A percentile compares a stretch with the other conserved stretches of the same genome.
phyloP scores from a whole-genome alignment of 805 yeast genomes.

The Metschnikowia henanensis region DNA sequence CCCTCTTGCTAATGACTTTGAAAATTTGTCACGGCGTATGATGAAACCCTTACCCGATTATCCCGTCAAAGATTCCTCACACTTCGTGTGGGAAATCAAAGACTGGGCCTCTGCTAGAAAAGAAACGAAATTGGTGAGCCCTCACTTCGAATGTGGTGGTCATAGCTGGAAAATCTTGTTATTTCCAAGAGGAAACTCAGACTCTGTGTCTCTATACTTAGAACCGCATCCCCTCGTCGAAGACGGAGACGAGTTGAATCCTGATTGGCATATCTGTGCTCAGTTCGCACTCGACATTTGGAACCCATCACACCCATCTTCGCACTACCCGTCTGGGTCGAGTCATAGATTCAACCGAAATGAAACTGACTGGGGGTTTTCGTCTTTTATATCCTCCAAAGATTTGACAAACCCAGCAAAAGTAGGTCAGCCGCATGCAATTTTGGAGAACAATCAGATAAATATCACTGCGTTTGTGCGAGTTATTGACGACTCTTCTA shows the following conservation, averaged over 20 bases:
- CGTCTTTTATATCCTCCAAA: conserved; percentile 50
- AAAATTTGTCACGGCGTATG: conserved; percentile 25
- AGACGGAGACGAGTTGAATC: conserved; percentile 21
- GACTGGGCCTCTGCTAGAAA: conserved; percentile 44
- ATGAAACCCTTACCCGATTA: conserved; percentile 42
- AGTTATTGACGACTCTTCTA: conserved; percentile 76
- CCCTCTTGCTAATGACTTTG: conserved; percentile 34
- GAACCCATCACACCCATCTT: conserved; percentile 69
- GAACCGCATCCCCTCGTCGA: conserved; percentile 62
- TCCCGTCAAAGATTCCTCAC: conserved; percentile 34
- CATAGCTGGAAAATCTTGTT: conserved; percentile 68
- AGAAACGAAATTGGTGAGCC: conserved; percentile 47
- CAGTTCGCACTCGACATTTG: conserved; percentile 85
- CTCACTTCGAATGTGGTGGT: conserved; percentile 56
- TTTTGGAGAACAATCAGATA: conserved; percentile 54
- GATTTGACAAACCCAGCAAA: conserved; percentile 43
- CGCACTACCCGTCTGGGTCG: conserved; percentile 62
- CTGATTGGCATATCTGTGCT: conserved; percentile 86
- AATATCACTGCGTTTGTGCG: conserved; percentile 78
- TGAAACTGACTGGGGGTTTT: conserved; percentile 96
- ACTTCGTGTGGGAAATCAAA: conserved; percentile 50
- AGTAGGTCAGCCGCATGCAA: conserved; percentile 28
- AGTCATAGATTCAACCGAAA: conserved; percentile 73
- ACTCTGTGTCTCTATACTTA: conserved; percentile 67
- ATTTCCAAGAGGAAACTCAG: conserved; percentile 74